Evolutionary conservation across 2,329 filamentous ascomycete species (phyloP).

Genomic region (Amauroascus verrucosus): DNA sequence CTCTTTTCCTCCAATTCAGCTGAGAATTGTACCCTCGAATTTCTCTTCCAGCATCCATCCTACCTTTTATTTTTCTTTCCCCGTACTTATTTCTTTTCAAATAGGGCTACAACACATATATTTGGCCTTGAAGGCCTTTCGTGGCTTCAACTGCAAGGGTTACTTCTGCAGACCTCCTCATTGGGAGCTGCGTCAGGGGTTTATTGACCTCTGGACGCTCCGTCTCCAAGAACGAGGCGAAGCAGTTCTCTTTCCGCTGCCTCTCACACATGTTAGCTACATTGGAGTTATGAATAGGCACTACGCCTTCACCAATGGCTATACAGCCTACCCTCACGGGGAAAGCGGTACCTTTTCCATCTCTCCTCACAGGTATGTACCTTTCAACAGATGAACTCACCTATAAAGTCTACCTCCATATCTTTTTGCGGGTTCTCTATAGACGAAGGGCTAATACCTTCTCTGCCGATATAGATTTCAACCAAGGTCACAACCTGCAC

Average conservation of each 20-base stretch:
- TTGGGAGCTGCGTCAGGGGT: conserved; percentile 9
- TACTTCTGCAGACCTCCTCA: neutral
- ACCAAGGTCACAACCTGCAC: conserved; percentile 63
- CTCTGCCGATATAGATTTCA: conserved; percentile 54
- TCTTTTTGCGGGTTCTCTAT: neutral
- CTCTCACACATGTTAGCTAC: conserved; percentile 25
- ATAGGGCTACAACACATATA: neutral
- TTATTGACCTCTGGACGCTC: conserved; percentile 5
- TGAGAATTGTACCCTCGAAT: neutral
- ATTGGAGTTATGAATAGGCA: conserved; percentile 70
- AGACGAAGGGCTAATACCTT: neutral
- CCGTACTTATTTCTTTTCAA: neutral
- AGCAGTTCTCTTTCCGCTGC: neutral
- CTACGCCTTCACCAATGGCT: conserved; percentile 72
- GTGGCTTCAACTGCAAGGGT: neutral
- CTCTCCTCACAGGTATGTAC: conserved; percentile 69
- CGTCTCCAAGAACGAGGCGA: neutral
- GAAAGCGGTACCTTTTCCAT: conserved; percentile 68
- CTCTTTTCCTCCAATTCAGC: conserved; percentile 7
- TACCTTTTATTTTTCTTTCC: neutral
- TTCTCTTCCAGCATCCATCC: neutral
- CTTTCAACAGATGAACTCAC: neutral
- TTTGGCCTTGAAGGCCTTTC: neutral
- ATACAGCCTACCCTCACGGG: conserved; percentile 56
- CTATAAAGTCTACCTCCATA: no score